Evolutionary conservation across 106 monocot genomes (phyloP), one percentile per base, ranked within the genome.

Genomic region (Posidonia australis): DNA sequence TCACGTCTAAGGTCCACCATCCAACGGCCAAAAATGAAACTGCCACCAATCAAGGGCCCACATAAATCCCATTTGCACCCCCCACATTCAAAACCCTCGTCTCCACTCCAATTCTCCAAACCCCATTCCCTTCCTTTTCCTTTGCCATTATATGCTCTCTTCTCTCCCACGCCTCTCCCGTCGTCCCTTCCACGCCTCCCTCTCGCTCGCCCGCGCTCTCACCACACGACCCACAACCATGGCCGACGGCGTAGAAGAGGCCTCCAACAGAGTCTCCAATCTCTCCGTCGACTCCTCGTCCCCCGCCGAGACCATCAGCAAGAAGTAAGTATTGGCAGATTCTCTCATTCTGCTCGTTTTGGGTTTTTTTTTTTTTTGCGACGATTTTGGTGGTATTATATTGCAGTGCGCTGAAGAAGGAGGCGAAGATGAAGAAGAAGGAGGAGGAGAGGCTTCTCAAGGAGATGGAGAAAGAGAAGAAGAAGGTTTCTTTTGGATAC

Each of bases 381-480:
- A 43, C 14, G 1, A 27, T 24, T 31, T 24, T 49, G n/a, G 31
- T 18, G 21, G 13, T 68, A 23, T 42, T 42, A 22, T 12, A 0
- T 53, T 25, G 18, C 57, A 84, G 80, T 49, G 84, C 84, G 45
- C 47, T 55, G 71, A 84, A 84, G 74, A 83, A 76, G 67, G 79
- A 79, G 43, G 42, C 54, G n/a, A 79, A 73, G 73, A 76, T 61
- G 76, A 79, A 83, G 78, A 63, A 83, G 69, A 79, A 77, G 74
- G 83, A 83, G 36, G 76, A 83, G 61, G 79, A 83, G 73, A 75
- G 43, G 60, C 56, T 60, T 36, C 62, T 51, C 18, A 82, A 82
- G 67, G 78, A 82, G 20, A 77, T 76, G 41, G 79, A 79, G 60
- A 79, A 79, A n/a, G n/a, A n/a, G 70, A 80, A 77, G 67, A 77